These are phyloP conservation scores for Hemisphaericaspora nanyangensis DNA, from an alignment of 805 yeast species.

Conservation along the genomic window DNA sequence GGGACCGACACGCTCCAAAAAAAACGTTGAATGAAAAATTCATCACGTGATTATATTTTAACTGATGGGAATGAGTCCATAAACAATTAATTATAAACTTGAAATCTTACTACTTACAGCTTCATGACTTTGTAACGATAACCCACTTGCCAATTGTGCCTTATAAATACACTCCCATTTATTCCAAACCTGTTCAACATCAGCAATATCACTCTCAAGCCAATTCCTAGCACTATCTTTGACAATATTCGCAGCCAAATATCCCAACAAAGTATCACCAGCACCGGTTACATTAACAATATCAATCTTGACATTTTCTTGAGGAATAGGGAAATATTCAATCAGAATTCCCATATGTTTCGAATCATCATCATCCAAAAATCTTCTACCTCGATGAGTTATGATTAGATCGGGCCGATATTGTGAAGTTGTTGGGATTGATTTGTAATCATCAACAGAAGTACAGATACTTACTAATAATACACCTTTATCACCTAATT, in stretches of 20 bases:
- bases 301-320: constrained; percentile 22
- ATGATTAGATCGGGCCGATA: constrained; percentile 21
- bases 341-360: constrained; percentile 44
- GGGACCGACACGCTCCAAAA: no score
- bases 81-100: constrained; percentile 1
- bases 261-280: constrained; percentile 79
- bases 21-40: no score
- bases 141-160: constrained; percentile 40
- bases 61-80: no score
- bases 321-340: constrained; percentile 54
- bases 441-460: constrained; percentile 25
- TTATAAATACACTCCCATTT: constrained; percentile 34
- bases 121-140: constrained; percentile 15
- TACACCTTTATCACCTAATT: constrained; percentile 66
- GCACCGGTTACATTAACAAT: constrained; percentile 80
- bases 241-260: constrained; percentile 38
- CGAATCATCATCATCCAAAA: neutral
- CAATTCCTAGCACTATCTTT: constrained; percentile 18
- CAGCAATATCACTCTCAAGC: constrained; percentile 19
- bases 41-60: no score
- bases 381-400: constrained; percentile 16
- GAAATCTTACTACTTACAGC: constrained; percentile 26
- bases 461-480: constrained; percentile 36
- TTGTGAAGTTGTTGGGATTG: constrained; percentile 29
- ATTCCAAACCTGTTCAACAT: constrained; percentile 32